These are phyloP conservation scores for Rhizophagus sp. DNA, from an alignment of 192 early-diverging fungal species.

Conservation along the genomic window DNA sequence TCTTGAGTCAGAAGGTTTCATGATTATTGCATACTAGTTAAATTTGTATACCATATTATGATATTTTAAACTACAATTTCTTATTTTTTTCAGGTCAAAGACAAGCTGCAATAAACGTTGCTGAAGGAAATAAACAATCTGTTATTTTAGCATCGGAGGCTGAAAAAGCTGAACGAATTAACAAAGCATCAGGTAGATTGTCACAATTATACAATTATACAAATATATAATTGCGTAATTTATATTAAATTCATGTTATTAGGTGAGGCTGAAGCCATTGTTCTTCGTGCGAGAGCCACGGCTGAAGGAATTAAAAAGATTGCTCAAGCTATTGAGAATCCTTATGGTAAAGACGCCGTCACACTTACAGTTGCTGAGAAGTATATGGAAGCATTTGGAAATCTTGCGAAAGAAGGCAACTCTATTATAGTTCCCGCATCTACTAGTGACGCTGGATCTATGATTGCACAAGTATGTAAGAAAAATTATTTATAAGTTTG, in stretches of 20 bases:
- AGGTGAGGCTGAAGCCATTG: constrained; percentile 90
- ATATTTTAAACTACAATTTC: background rate
- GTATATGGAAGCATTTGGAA: constrained; percentile 92
- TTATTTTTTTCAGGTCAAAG: constrained; percentile 51
- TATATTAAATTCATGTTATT: background rate
- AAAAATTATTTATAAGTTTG: no score
- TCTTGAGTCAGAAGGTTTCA: constrained; percentile 70
- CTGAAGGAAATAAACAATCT: constrained; percentile 91
- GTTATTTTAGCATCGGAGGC: constrained; percentile 95
- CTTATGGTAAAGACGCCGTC: constrained; percentile 80
- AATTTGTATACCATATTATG: background rate
- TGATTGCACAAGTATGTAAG: constrained; percentile 80
- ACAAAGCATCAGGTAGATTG: constrained; percentile 73
- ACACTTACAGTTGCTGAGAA: constrained; percentile 92
- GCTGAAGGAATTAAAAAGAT: constrained; percentile 80
- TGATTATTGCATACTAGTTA: no score
- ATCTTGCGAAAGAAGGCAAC: constrained; percentile 89
- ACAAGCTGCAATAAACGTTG: constrained; percentile 96
- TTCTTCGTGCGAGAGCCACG: constrained; percentile 79
- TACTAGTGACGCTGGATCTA: constrained; percentile 78
- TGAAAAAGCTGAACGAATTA: constrained; percentile 86
- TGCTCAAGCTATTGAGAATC: constrained; percentile 70
- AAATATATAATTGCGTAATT: background rate
- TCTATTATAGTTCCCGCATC: constrained; percentile 87
- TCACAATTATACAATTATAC: background rate